Conservation (phyloP, 2,329 filamentous ascomycete species). For the Colletotrichum sansevieriae region DNA sequence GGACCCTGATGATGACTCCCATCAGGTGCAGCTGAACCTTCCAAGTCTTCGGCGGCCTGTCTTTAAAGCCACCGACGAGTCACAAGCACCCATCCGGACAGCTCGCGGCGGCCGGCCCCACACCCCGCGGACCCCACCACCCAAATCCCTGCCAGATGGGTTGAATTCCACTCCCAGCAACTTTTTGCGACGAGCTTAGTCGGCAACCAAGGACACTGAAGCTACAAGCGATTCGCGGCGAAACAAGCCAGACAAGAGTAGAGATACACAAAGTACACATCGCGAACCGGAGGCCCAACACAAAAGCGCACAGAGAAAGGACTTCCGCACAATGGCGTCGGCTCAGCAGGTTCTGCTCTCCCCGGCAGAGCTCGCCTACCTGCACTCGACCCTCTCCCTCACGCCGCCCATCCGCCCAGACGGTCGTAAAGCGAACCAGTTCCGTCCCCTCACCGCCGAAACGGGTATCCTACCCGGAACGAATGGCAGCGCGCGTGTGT, state of each 20-base stretch:
- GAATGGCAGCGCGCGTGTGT: conserved; percentile 93
- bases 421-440: conserved; percentile 84
- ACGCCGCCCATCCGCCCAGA: conserved; percentile 90
- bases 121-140: conserved; percentile 41
- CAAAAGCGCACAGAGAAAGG: neutral
- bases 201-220: neutral
- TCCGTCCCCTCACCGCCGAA: conserved; percentile 91
- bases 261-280: no score
- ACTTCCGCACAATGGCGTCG: conserved; percentile 31
- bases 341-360: conserved; percentile 82
- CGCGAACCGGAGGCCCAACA: neutral
- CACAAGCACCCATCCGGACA: conserved; percentile 37
- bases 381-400: conserved; percentile 87
- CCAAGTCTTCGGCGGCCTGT: neutral
- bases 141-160: conserved; percentile 35
- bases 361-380: conserved; percentile 95
- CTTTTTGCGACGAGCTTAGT: conserved; percentile 35
- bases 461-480: conserved; percentile 89
- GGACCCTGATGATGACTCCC: no score
- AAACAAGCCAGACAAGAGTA: neutral
- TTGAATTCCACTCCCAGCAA: conserved; percentile 29
- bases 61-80: conserved; percentile 7
- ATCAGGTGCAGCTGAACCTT: no score
- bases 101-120: conserved; percentile 36
- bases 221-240: neutral